A percentile compares a stretch with the other conserved stretches of the same genome.
These are phyloP conservation scores for Albifimbria verrucaria DNA, from an alignment of 2,329 filamentous ascomycete genomes.

Conservation along the genomic window DNA sequence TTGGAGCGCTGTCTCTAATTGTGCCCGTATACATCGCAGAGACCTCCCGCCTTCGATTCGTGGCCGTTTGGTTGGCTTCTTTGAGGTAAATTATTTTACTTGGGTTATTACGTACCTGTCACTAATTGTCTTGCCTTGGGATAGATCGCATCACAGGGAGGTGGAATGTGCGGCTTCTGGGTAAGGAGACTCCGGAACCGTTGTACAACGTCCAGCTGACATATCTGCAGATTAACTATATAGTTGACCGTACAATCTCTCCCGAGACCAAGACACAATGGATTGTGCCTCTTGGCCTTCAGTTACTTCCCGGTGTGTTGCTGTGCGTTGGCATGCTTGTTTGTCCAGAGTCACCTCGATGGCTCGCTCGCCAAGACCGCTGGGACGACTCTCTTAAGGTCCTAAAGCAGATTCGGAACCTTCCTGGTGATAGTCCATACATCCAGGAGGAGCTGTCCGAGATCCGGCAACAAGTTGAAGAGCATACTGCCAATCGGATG, in stretches of 20 bases:
- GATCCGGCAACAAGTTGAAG: constrained; percentile 53
- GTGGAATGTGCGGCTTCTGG: constrained; percentile 31
- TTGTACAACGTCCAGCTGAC: neutral
- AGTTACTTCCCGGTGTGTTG: constrained; percentile 51
- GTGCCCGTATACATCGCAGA: constrained; percentile 37
- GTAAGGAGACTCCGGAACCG: neutral
- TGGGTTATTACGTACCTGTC: neutral
- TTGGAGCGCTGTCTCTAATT: constrained; percentile 43
- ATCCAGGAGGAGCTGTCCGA: constrained; percentile 45
- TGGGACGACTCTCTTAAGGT: constrained; percentile 42
- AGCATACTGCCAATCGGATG: constrained; percentile 24
- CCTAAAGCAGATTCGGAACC: constrained; percentile 26
- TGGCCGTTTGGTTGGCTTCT: constrained; percentile 45
- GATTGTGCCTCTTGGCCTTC: constrained; percentile 52
- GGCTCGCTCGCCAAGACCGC: constrained; percentile 52
- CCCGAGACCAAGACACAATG: constrained; percentile 23
- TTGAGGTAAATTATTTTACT: constrained; percentile 25
- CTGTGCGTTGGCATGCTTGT: constrained; percentile 50
- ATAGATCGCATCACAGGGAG: constrained; percentile 13
- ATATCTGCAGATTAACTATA: constrained; percentile 23
- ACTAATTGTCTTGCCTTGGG: neutral
- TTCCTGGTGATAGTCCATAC: constrained; percentile 30
- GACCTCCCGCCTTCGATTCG: constrained; percentile 42
- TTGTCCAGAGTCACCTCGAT: constrained; percentile 57
- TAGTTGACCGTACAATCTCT: constrained; percentile 3